Conservation (phyloP, 768 basidiomycete species). For the Leccinum ochraceum region DNA sequence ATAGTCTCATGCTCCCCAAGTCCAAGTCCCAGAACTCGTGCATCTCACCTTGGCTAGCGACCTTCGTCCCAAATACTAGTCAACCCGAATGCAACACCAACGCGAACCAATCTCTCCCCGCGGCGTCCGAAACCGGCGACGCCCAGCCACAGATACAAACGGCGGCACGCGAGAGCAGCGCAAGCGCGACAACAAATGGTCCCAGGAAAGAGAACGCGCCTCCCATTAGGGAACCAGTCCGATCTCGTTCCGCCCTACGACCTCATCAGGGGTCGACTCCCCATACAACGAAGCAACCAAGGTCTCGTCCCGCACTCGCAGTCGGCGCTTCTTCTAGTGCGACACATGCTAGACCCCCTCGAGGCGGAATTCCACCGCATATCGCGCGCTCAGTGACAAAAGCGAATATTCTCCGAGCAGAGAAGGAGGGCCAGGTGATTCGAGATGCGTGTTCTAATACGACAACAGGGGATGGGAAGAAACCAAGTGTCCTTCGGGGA, state of each 20-base stretch:
- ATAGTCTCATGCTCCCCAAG: slow-evolving; percentile 16
- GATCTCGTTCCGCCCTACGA: background rate
- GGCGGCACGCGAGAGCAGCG: background rate
- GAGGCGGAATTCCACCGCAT: slow-evolving; percentile 34
- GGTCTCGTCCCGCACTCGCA: background rate
- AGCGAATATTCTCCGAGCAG: slow-evolving; percentile 25
- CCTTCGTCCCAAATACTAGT: background rate
- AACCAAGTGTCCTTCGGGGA: slow-evolving; percentile 31
- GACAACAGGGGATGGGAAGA: slow-evolving; percentile 9
- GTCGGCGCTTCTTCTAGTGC: background rate
- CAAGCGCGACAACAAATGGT: background rate
- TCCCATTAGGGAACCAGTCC: slow-evolving; percentile 2
- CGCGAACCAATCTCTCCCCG: background rate
- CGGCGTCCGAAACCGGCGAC: background rate
- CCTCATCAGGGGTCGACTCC: background rate
- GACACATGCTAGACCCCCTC: slow-evolving; percentile 23
- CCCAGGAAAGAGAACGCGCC: background rate
- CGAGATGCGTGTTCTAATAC: slow-evolving; percentile 14
- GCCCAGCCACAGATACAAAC: background rate
- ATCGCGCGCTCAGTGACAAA: slow-evolving; percentile 34
- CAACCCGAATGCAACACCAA: background rate
- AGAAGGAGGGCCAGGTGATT: slow-evolving; percentile 26
- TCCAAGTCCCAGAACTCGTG: background rate
- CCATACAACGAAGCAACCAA: background rate
- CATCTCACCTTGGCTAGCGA: slow-evolving; percentile 10